Evolutionary conservation across 2,329 filamentous ascomycete genomes (phyloP), one percentile per base, ranked within the genome.

Genomic region (Aspergillus ochraceoroseus): DNA sequence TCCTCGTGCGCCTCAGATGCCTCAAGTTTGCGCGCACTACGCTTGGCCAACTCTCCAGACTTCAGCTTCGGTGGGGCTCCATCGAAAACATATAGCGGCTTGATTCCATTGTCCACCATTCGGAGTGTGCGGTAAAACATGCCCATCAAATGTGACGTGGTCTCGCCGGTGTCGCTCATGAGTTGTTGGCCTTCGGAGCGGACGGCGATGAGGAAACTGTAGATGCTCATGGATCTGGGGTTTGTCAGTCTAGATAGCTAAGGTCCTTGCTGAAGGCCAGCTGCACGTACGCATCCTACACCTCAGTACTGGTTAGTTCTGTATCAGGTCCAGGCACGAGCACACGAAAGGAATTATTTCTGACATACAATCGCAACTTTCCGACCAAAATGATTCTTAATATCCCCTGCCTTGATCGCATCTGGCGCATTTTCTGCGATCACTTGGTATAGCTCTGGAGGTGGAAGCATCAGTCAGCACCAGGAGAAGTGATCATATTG

Each of bases 121-220:
- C 92, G 88, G 5, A 98, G 76, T 2, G 92, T 98, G 56, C 92
- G 89, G 74, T 98, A 98, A 73, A 98, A 98, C 82, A 98, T 90
- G 60, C 92, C 92, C 89, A 98, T 96, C 11, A 98, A 73, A 65
- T 98, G 92, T 12, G 92, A 98, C 1, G 92, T 98, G 2, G 92
- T 98, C 66, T 96, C 88, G 58, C 92, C 92, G 37, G 82, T 83
- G 59, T 98, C 92, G 66, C 83, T 94, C 77, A 83, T 96, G 56
- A 98, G 82, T 68, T 95, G 88, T 65, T 98, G 87, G 55, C 92
- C 92, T 56, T 95, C 88, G 57, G 89, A 95, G 55, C 92, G 88
- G 40, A 98, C 92, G 34, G 92, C 92, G 63, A 98, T 92, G 46
- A 98, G 79, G 73, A 98, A 98, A 67, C 87, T 94, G 76, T 98